These are phyloP conservation scores for Oxytropis ochrocephala DNA, from an alignment of 306 rosid genomes.

Conservation along the genomic window DNA sequence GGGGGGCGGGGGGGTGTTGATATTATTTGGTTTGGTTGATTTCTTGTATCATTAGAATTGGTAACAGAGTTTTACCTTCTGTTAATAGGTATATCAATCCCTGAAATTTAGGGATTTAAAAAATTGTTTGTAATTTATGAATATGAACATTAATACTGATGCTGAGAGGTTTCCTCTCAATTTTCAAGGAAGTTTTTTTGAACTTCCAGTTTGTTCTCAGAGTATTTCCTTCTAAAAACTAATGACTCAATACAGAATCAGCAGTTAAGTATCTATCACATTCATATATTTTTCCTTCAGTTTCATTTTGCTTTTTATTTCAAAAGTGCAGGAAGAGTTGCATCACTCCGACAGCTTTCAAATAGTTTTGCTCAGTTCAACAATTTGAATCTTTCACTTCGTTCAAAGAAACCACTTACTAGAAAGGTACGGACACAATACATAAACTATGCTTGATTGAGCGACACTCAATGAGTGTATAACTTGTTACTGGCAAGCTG, in stretches of 20 bases:
- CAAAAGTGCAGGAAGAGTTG: constrained; percentile 72
- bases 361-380: constrained; percentile 88
- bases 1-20: not conserved
- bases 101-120: not conserved
- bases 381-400: constrained; percentile 62
- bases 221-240: not conserved
- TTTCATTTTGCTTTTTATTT: constrained; percentile 30
- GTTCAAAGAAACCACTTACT: constrained; percentile 78
- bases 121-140: not conserved
- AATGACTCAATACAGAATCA: constrained; percentile 3
- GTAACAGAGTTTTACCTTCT: not conserved
- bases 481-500: not conserved
- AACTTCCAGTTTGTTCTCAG: constrained; percentile 2
- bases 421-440: constrained; percentile 58
- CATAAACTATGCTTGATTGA: not conserved
- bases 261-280: constrained; percentile 6
- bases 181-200: constrained; percentile 13
- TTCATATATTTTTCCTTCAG: not conserved
- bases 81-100: not conserved
- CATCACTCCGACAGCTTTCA: constrained; percentile 81
- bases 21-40: not conserved
- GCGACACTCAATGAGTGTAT: too few relatives aligned
- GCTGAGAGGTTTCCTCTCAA: not conserved
- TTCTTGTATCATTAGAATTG: not conserved
- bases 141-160: not conserved